Evolutionary conservation across 768 basidiomycete species (phyloP), one percentile per base, ranked within the genome.

Genomic region (Phaeotremella skinneri): DNA sequence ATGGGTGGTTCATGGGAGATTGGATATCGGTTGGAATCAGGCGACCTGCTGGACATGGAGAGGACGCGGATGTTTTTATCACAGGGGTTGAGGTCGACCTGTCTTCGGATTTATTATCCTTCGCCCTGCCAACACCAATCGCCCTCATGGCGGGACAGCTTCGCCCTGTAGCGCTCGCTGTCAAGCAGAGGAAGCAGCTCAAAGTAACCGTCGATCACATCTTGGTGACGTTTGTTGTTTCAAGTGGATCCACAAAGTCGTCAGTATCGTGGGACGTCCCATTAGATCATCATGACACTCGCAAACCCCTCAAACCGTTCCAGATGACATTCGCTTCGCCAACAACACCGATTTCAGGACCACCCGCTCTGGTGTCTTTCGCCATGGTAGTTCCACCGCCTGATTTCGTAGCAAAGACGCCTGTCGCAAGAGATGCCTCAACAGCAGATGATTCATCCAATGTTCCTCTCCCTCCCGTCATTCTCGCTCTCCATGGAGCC

Each of bases 1-100:
- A 85, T 57, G 91, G 90, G 0, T 83, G 81, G 66, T 82, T 88
- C 0, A 66, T 91, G 68, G 91, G 91, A 2, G 75, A 84, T 26
- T 84, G 83, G 4, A 49, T 89, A 2, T 88, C 89, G 1, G 62
- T 92, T 2, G 86, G 82, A 1, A n/a, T 66, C 2, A 55, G 66
- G 27, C 45, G 52, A 37, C 43, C 60, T 1, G 48, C 55, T 4
- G 63, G 59, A 78, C 2, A 74, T 79, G 16, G 81, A 80, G 29
- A 23, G 42, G 23, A 25, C 11, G 60, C 34, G 30, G 47, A 49
- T 21, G 26, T 50, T 6, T 5, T 9, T 0, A 21, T 61, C 1
- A 25, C 45, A 1, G 59, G 48, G 4, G 4, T 32, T 9, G 3
- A 2, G 25, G 21, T 45, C 11, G 32, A 34, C 29, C 23, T 45